Conservation (phyloP, 192 early-diverging fungal species). For the Hyaloraphidium curvatum region DNA sequence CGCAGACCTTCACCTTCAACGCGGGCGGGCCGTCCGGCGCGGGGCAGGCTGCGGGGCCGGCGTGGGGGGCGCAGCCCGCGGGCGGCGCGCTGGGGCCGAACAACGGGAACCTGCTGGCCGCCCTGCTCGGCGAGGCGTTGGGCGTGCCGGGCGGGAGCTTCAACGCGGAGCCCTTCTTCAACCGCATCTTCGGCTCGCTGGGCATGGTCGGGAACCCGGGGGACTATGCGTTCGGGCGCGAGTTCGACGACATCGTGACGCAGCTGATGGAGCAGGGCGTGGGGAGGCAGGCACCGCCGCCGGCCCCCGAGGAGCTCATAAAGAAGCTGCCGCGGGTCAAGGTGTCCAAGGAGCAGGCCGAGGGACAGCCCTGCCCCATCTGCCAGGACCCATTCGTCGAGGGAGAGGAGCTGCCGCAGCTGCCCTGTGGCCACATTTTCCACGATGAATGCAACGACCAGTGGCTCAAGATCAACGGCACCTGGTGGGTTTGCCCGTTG, state of each 20-base stretch:
- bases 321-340: slow-evolving; percentile 30
- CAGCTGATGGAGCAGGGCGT: background rate
- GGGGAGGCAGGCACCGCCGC: slow-evolving; percentile 1
- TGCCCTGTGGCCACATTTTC: slow-evolving; percentile 79
- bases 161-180: too few relatives aligned
- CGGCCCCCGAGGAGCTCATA: slow-evolving; percentile 55
- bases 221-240: background rate
- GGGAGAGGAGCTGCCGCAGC: slow-evolving; percentile 38
- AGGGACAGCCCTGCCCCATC: slow-evolving; percentile 3
- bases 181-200: background rate
- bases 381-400: slow-evolving; percentile 50
- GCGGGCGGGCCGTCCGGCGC: too few relatives aligned
- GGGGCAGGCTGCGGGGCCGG: too few relatives aligned
- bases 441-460: slow-evolving; percentile 74
- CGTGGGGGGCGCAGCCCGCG: too few relatives aligned
- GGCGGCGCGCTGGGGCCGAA: too few relatives aligned
- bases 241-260: background rate
- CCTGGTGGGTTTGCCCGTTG: background rate
- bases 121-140: too few relatives aligned
- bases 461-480: slow-evolving; percentile 80
- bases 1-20: too few relatives aligned
- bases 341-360: slow-evolving; percentile 29
- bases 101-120: too few relatives aligned
- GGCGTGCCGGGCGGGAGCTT: too few relatives aligned
- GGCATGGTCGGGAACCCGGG: background rate